Evolutionary conservation across 1,284 basidiomycete species (phyloP).

Genomic region (Sparassis latifolia): DNA sequence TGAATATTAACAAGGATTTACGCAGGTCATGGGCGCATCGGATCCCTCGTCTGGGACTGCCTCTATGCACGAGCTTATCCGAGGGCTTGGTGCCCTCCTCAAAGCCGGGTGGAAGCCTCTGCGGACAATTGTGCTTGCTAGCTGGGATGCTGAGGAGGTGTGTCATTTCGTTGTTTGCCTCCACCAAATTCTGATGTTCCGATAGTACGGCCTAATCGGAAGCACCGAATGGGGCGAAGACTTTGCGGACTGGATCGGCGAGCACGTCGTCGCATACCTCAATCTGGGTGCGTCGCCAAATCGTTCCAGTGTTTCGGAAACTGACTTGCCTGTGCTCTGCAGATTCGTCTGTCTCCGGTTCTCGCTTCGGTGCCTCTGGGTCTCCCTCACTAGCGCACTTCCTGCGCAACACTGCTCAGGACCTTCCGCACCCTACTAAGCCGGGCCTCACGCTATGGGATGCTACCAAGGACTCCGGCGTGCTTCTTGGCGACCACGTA

Average conservation of each 20-base stretch:
- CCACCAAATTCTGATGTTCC: not conserved
- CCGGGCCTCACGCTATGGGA: conserved; percentile 56
- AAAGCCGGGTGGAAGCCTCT: conserved; percentile 82
- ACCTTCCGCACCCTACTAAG: conserved; percentile 59
- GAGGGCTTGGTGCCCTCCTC: conserved; percentile 70
- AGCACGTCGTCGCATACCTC: conserved; percentile 78
- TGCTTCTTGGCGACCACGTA: conserved; percentile 32
- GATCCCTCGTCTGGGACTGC: conserved; percentile 88
- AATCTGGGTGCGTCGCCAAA: conserved; percentile 57
- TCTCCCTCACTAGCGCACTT: conserved; percentile 80
- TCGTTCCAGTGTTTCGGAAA: conserved; percentile 1
- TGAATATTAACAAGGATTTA: not conserved
- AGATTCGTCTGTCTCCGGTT: conserved; percentile 67
- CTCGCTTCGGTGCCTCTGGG: conserved; percentile 44
- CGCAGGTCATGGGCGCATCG: conserved; percentile 62
- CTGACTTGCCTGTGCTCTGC: conserved; percentile 1
- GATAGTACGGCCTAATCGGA: conserved; percentile 76
- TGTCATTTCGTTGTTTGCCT: not conserved
- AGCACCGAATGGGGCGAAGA: conserved; percentile 88
- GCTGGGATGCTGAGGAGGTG: conserved; percentile 88
- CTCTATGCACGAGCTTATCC: conserved; percentile 74
- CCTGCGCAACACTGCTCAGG: conserved; percentile 57
- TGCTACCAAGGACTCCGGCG: conserved; percentile 49
- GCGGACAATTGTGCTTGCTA: conserved; percentile 79
- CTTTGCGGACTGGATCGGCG: conserved; percentile 72